phyloP scores from a whole-genome alignment of 768 basidiomycete genomes.

The Aureoboletus auriporus region DNA sequence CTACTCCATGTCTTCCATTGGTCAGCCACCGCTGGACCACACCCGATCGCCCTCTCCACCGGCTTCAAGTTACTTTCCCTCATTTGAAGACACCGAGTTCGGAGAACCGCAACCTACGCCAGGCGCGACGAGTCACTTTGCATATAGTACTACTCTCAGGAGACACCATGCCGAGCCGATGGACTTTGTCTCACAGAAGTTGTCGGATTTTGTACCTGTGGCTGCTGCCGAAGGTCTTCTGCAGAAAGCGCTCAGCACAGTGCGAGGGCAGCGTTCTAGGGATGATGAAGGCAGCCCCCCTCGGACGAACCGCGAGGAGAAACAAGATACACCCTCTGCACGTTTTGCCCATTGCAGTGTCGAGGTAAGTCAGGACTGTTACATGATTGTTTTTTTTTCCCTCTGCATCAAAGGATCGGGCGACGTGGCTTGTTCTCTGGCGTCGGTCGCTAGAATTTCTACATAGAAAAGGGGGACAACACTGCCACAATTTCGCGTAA shows the following conservation, averaged over 20 bases:
- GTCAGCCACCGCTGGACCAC: conserved; percentile 13
- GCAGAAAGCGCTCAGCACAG: conserved; percentile 36
- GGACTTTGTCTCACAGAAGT: conserved; percentile 37
- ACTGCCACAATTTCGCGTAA: conserved; percentile 6
- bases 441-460: conserved; percentile 6
- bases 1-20: conserved; percentile 10
- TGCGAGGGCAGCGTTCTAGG: conserved; percentile 23
- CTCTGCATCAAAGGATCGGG: not conserved
- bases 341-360: conserved; percentile 63
- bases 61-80: conserved; percentile 76
- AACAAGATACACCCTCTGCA: conserved; percentile 56
- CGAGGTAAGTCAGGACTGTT: conserved; percentile 43
- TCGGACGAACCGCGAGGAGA: conserved; percentile 27
- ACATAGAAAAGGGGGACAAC: conserved; percentile 4
- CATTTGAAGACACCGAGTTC: conserved; percentile 45
- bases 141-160: conserved; percentile 77
- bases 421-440: too few species aligned
- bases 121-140: conserved; percentile 70
- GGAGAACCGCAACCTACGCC: conserved; percentile 55
- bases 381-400: not conserved
- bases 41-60: conserved; percentile 56
- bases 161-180: conserved; percentile 52
- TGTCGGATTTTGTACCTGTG: conserved; percentile 27
- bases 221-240: conserved; percentile 50
- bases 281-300: conserved; percentile 34